A percentile compares a stretch with the other conserved stretches of the same genome.
phyloP scores from a whole-genome alignment of 2,329 filamentous ascomycete genomes.

The Claviceps sp. region DNA sequence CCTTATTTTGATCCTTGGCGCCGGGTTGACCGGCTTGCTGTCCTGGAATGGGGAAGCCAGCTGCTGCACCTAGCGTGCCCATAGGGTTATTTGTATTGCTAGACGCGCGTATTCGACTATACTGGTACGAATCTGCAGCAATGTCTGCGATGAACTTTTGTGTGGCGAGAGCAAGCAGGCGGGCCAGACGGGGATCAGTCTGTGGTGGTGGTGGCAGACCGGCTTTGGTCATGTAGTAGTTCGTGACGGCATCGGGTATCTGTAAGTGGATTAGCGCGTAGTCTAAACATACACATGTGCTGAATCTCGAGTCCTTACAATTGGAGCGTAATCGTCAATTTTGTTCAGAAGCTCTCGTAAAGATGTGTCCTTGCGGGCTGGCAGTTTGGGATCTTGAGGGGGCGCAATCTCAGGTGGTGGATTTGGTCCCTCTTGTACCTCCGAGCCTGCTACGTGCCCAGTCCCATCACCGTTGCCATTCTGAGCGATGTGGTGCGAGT shows the following conservation, averaged over 20 bases:
- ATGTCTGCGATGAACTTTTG: constrained; percentile 99
- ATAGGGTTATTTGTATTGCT: constrained; percentile 81
- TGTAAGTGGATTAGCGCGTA: constrained; percentile 21
- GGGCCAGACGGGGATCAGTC: constrained; percentile 78
- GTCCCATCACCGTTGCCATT: constrained; percentile 9
- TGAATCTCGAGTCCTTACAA: constrained; percentile 44
- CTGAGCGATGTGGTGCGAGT: constrained; percentile 16
- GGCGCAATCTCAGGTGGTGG: constrained; percentile 30
- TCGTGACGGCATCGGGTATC: constrained; percentile 95
- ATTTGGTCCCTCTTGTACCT: constrained; percentile 6
- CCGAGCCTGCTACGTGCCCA: constrained; percentile 11
- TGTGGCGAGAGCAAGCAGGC: constrained; percentile 89
- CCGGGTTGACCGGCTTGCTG: constrained; percentile 44
- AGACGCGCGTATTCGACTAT: constrained; percentile 86
- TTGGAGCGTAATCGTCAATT: constrained; percentile 97
- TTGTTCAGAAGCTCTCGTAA: constrained; percentile 85
- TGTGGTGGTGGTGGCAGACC: constrained; percentile 86
- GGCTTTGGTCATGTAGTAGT: constrained; percentile 94
- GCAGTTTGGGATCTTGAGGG: constrained; percentile 47
- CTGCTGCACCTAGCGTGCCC: constrained; percentile 67
- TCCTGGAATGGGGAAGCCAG: constrained; percentile 52
- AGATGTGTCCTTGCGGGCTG: constrained; percentile 80
- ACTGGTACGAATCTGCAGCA: constrained; percentile 94
- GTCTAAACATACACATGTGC: background rate
- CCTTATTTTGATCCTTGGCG: constrained; percentile 43